phyloP scores from a whole-genome alignment of 768 basidiomycete genomes.

The Tylopilus rubrobrunneus region DNA sequence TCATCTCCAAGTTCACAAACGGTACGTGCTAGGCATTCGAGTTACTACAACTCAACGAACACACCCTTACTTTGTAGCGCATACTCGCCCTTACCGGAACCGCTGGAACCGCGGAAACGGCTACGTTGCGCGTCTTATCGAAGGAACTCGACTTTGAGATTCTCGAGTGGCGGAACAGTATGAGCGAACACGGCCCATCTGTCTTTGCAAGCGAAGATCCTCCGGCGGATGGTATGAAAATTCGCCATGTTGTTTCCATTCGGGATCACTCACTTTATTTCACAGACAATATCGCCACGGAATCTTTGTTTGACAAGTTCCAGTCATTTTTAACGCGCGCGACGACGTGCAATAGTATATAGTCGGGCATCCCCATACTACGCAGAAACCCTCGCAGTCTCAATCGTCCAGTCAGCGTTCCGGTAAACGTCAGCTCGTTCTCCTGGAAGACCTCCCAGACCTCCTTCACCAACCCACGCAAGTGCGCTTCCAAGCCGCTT shows the following conservation, averaged over 20 bases:
- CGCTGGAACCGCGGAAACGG: constrained; percentile 87
- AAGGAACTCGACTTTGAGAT: constrained; percentile 74
- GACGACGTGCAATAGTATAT: constrained; percentile 54
- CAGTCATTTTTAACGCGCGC: constrained; percentile 72
- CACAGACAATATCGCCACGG: constrained; percentile 16
- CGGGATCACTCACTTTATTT: neutral
- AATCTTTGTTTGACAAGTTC: constrained; percentile 59
- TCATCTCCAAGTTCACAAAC: constrained; percentile 5
- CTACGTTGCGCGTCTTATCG: constrained; percentile 73
- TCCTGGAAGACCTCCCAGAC: constrained; percentile 91
- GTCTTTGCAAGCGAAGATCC: constrained; percentile 18
- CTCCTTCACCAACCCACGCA: constrained; percentile 71
- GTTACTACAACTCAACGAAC: neutral
- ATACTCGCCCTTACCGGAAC: constrained; percentile 85
- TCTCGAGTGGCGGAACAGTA: constrained; percentile 78
- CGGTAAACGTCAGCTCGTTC: constrained; percentile 54
- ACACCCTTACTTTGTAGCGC: constrained; percentile 42
- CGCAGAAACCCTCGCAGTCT: constrained; percentile 6
- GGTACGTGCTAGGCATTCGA: constrained; percentile 39
- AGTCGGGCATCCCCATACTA: constrained; percentile 23
- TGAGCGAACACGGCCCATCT: constrained; percentile 44
- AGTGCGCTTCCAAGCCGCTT: constrained; percentile 64
- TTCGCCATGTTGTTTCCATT: too few species aligned
- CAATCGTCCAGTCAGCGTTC: constrained; percentile 1
- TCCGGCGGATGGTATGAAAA: constrained; percentile 7